These are phyloP conservation scores for Pouteria campechiana DNA, from an alignment of 179 eudicot species.

Conservation along the genomic window DNA sequence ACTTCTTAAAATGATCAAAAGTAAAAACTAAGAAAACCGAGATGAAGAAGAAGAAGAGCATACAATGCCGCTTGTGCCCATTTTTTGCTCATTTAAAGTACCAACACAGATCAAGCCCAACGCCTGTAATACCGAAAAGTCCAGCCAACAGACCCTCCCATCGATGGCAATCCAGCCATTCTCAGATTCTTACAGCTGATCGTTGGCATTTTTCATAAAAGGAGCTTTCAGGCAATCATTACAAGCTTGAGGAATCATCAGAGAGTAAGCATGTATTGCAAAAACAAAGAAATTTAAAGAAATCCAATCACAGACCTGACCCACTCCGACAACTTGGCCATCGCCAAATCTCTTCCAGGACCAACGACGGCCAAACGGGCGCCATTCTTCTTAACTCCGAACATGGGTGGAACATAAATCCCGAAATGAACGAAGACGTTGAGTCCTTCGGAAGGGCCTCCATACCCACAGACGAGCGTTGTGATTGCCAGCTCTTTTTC, in stretches of 20 bases:
- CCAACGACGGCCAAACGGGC: conserved; percentile 81
- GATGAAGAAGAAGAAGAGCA: too few relatives aligned
- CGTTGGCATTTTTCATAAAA: too few relatives aligned
- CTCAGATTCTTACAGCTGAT: too few relatives aligned
- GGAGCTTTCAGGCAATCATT: too few relatives aligned
- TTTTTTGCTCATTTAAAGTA: too few relatives aligned
- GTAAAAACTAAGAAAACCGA: too few relatives aligned
- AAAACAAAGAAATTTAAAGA: background rate
- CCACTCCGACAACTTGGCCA: conserved; percentile 93
- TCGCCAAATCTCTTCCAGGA: conserved; percentile 53
- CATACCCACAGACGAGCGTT: conserved; percentile 60
- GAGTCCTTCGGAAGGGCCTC: conserved; percentile 24
- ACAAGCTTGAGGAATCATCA: too few relatives aligned
- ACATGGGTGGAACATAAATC: conserved; percentile 57
- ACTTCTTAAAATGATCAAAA: background rate
- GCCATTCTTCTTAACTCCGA: conserved; percentile 41
- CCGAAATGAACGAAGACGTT: conserved; percentile 74
- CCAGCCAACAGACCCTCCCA: too few relatives aligned
- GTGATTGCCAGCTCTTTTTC: conserved; percentile 75
- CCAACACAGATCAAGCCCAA: too few relatives aligned
- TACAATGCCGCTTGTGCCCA: too few relatives aligned
- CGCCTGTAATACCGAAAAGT: too few relatives aligned
- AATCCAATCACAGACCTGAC: conserved; percentile 37
- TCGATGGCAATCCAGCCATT: too few relatives aligned
- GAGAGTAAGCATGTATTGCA: background rate